Percentiles rank a stretch among this genome's conserved stretches.
phyloP scores from a whole-genome alignment of 306 rosid species.

The Lathyrus oleraceus region DNA sequence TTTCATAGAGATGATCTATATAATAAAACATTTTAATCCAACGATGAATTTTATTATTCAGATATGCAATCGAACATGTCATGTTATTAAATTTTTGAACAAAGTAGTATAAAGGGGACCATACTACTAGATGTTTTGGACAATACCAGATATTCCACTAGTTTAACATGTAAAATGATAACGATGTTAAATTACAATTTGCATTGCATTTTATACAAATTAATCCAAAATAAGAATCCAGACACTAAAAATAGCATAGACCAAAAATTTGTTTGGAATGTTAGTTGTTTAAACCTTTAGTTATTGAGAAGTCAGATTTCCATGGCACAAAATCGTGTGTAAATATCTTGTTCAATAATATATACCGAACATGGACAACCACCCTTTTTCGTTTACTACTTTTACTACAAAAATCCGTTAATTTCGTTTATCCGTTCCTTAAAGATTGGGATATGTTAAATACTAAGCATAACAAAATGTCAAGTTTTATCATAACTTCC shows the following conservation, averaged over 20 bases:
- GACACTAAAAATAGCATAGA: not conserved
- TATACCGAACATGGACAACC: conserved; percentile 35
- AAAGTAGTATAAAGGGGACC: too few relatives aligned
- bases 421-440: conserved; percentile 12
- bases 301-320: not conserved
- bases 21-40: too few relatives aligned
- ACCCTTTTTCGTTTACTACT: conserved; percentile 32
- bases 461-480: conserved; percentile 12
- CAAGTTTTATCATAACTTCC: conserved; percentile 11
- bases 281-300: conserved; percentile 8
- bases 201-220: too few relatives aligned
- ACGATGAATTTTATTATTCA: too few relatives aligned
- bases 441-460: not conserved
- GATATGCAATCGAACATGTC: too few relatives aligned
- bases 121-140: too few relatives aligned
- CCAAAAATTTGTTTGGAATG: not conserved
- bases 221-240: not conserved
- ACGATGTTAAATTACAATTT: too few relatives aligned
- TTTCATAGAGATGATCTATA: too few relatives aligned
- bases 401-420: conserved; percentile 35
- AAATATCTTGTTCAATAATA: not conserved
- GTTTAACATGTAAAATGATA: too few relatives aligned
- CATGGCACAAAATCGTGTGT: not conserved
- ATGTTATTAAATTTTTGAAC: too few relatives aligned
- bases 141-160: too few relatives aligned